Conservation (phyloP, 208 protist genomes). For the Crithidia sp. region DNA sequence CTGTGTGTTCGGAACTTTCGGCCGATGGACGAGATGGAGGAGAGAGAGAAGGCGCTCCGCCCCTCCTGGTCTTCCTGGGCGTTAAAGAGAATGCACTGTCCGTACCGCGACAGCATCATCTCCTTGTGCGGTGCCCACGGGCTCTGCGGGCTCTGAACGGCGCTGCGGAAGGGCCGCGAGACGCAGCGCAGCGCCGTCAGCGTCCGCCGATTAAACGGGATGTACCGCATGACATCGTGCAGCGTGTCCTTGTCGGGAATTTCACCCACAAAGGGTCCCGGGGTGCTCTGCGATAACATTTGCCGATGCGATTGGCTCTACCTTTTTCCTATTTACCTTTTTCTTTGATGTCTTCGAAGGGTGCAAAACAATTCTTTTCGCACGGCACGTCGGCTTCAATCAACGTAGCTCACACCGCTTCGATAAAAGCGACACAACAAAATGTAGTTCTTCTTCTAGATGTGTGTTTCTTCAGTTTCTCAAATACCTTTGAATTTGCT, state of each 20-base stretch:
- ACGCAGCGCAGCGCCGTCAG: constrained; percentile 82
- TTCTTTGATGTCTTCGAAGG: background rate
- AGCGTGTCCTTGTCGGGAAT: constrained; percentile 60
- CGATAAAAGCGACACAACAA: too few species aligned
- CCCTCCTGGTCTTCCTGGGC: constrained; percentile 71
- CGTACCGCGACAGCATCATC: constrained; percentile 81
- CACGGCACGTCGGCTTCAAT: background rate
- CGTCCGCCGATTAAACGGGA: constrained; percentile 88
- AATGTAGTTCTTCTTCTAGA: too few species aligned
- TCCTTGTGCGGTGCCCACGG: constrained; percentile 73
- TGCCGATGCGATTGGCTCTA: background rate
- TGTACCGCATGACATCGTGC: constrained; percentile 79
- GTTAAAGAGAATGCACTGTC: constrained; percentile 85
- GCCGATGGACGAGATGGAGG: constrained; percentile 75
- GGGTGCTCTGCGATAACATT: constrained; percentile 62
- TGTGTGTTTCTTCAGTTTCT: too few species aligned
- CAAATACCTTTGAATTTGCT: too few species aligned
- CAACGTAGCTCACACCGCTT: too few species aligned
- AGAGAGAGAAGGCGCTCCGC: constrained; percentile 62
- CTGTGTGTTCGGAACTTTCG: constrained; percentile 78
- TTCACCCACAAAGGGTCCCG: constrained; percentile 58
- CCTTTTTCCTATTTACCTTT: background rate
- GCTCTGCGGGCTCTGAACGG: constrained; percentile 67
- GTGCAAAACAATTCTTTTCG: background rate
- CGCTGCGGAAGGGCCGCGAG: constrained; percentile 75